phyloP scores from a whole-genome alignment of 2,329 filamentous ascomycete species.

The Neopestalotiopsis sp. region DNA sequence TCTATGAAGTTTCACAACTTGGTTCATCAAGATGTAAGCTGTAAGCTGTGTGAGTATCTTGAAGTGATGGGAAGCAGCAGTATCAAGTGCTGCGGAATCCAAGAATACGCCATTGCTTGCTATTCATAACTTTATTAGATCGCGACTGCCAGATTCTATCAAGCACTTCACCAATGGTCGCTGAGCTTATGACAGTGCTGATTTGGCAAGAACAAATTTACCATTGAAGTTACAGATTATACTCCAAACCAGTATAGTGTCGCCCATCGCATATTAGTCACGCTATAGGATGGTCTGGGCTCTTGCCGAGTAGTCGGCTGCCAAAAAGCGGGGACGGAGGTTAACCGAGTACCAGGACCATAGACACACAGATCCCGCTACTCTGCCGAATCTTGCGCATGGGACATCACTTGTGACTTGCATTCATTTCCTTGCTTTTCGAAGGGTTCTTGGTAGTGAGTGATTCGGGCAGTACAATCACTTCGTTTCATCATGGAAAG shows the following conservation, averaged over 20 bases:
- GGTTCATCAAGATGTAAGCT: too few relatives aligned
- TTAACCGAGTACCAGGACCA: neutral
- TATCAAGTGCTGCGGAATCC: too few relatives aligned
- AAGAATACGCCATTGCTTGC: too few relatives aligned
- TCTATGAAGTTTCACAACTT: too few relatives aligned
- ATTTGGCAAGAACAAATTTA: too few relatives aligned
- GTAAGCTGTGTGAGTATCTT: too few relatives aligned
- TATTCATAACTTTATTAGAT: too few relatives aligned
- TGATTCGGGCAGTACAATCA: neutral
- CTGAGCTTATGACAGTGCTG: too few relatives aligned
- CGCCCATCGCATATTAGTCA: neutral
- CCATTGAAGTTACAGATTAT: neutral
- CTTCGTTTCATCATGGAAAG: conserved; percentile 17
- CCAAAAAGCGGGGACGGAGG: neutral
- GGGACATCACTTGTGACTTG: neutral
- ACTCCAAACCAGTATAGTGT: neutral
- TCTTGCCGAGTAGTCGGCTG: neutral
- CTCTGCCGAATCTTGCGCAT: neutral
- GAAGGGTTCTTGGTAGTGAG: too few relatives aligned
- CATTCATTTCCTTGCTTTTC: neutral
- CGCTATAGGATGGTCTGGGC: neutral
- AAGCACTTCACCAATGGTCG: too few relatives aligned
- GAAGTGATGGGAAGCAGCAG: too few relatives aligned
- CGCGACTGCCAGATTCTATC: too few relatives aligned
- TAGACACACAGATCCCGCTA: neutral